Evolutionary conservation across 768 basidiomycete genomes (phyloP).

Genomic region (Chalciporus chontae): DNA sequence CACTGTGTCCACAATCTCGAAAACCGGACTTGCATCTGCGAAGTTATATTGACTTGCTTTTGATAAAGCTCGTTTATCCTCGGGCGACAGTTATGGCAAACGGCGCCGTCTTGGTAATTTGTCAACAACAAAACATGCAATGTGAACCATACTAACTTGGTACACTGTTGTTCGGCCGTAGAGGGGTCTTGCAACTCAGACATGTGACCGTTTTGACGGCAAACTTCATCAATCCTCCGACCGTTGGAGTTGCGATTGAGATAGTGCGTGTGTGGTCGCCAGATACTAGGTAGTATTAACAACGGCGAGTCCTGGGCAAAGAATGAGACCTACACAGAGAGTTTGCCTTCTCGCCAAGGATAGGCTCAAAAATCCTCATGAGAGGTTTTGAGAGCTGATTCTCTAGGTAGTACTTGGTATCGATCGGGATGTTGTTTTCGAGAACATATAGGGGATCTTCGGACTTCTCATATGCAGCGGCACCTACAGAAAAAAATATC

Average conservation of each 20-base stretch:
- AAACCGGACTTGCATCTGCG: constrained; percentile 84
- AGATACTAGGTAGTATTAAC: constrained; percentile 55
- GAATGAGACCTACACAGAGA: constrained; percentile 60
- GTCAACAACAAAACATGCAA: background rate
- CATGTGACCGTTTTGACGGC: constrained; percentile 95
- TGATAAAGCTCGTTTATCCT: constrained; percentile 87
- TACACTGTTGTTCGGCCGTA: constrained; percentile 74
- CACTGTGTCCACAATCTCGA: constrained; percentile 98
- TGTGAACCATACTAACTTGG: constrained; percentile 43
- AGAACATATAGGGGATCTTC: constrained; percentile 97
- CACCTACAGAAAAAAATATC: constrained; percentile 46
- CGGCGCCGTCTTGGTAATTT: constrained; percentile 66
- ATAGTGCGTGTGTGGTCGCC: constrained; percentile 96
- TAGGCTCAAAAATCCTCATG: constrained; percentile 97
- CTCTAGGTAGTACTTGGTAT: constrained; percentile 97
- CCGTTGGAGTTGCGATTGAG: constrained; percentile 92
- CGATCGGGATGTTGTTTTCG: constrained; percentile 97
- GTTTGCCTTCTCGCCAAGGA: constrained; percentile 87
- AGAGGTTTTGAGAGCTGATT: constrained; percentile 97
- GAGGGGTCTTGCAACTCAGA: constrained; percentile 89
- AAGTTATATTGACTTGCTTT: constrained; percentile 76
- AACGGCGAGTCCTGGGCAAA: background rate
- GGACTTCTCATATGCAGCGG: constrained; percentile 97
- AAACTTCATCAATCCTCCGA: constrained; percentile 98
- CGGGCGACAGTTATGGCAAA: constrained; percentile 91